Conservation (phyloP, 1,284 basidiomycete genomes). For the Leucoagaricus sp. region DNA sequence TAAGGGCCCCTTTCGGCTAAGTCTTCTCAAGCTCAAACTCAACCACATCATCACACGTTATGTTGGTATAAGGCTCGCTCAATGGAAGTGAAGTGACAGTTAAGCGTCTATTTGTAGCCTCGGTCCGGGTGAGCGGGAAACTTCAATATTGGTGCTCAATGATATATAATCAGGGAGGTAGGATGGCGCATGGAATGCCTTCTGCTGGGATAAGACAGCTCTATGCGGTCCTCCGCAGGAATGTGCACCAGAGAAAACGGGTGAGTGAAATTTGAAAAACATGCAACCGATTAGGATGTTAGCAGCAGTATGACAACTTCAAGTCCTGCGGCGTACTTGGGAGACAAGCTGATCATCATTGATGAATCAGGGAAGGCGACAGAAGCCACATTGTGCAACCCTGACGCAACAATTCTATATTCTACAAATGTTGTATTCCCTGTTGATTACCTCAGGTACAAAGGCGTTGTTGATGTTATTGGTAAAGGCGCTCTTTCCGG, state of each 20-base stretch:
- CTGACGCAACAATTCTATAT: neutral
- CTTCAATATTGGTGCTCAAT: slow-evolving; percentile 1
- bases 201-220: neutral
- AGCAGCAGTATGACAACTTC: slow-evolving; percentile 2
- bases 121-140: slow-evolving; percentile 6
- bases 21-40: slow-evolving; percentile 12
- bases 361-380: slow-evolving; percentile 11
- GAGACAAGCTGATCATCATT: slow-evolving; percentile 4
- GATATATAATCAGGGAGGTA: slow-evolving; percentile 3
- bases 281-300: slow-evolving; percentile 7
- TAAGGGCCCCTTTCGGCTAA: slow-evolving; percentile 7
- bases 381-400: slow-evolving; percentile 5
- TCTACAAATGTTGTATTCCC: slow-evolving; percentile 4
- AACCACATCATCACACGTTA: slow-evolving; percentile 12
- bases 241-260: too few species aligned
- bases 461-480: slow-evolving; percentile 5
- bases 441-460: slow-evolving; percentile 13
- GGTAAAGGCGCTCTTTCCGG: slow-evolving; percentile 3
- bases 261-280: too few species aligned
- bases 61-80: slow-evolving; percentile 8
- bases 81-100: slow-evolving; percentile 8
- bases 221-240: neutral
- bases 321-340: slow-evolving; percentile 3
- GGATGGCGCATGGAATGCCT: neutral
- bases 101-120: slow-evolving; percentile 6